phyloP scores from a whole-genome alignment of 2,329 filamentous ascomycete genomes.

The Pseudocercospora cruenta region DNA sequence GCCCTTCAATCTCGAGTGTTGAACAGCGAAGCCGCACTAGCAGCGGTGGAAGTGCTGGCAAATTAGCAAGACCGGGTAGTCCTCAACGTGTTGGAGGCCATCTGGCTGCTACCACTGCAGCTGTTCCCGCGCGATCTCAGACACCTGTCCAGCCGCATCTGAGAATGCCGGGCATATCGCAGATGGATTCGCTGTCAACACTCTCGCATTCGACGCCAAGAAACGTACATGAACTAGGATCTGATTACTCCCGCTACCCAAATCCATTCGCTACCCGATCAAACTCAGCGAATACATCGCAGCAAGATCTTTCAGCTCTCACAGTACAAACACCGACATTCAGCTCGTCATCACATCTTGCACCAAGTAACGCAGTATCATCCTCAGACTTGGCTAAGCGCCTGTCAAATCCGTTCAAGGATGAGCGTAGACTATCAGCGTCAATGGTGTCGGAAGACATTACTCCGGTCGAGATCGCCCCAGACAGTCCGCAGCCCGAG shows the following conservation, averaged over 20 bases:
- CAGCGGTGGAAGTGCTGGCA: slow-evolving; percentile 25
- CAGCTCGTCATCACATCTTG: slow-evolving; percentile 32
- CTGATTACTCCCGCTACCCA: slow-evolving; percentile 44
- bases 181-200: slow-evolving; percentile 34
- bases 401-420: slow-evolving; percentile 40
- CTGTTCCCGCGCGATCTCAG: slow-evolving; percentile 1
- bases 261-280: slow-evolving; percentile 43
- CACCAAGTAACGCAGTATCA: slow-evolving; percentile 24
- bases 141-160: slow-evolving; percentile 22
- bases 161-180: slow-evolving; percentile 26
- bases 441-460: slow-evolving; percentile 31
- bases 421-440: slow-evolving; percentile 34
- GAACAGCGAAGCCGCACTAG: slow-evolving; percentile 21
- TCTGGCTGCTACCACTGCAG: neutral
- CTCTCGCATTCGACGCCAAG: slow-evolving; percentile 36
- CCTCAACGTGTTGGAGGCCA: slow-evolving; percentile 6
- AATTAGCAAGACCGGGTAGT: slow-evolving; percentile 15
- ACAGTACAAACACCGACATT: slow-evolving; percentile 27
- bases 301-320: slow-evolving; percentile 33
- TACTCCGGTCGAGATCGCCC: slow-evolving; percentile 27
- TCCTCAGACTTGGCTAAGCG: slow-evolving; percentile 33
- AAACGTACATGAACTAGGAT: slow-evolving; percentile 42
- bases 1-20: slow-evolving; percentile 24
- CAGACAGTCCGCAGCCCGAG: slow-evolving; percentile 18
- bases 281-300: slow-evolving; percentile 39